Base-by-base conservation (phyloP, 2,329 filamentous ascomycete genomes). In the Xylariaceae sp. region DNA sequence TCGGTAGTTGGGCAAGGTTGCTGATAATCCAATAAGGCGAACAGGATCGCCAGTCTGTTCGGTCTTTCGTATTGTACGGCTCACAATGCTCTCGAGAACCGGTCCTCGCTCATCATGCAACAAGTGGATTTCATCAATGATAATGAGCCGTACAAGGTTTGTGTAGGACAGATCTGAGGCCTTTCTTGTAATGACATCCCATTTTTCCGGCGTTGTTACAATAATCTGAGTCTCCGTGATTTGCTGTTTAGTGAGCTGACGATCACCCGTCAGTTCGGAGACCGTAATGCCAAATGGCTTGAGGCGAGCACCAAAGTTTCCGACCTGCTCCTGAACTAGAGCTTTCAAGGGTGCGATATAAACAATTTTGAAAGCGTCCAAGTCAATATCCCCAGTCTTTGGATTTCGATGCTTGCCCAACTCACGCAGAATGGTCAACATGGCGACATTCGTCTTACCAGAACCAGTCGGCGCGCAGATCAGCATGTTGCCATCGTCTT, bases 151-250 rank as follows among this genome's bases (percentile, higher is more conserved):
- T 22, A 99, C 94, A n/a, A 99, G 81, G 62, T 95, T 95, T 14
- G 91, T 99, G 70, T 99, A 99, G 61, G 90, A 95, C 47, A 94
- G 82, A 66, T 99, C 95, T 1, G 92, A 96, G 6, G 92, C 91
- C 71, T 99, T 99, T 71, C 95, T 84, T 6, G 95, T 99, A 60
- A 99, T 96, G 59, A 99, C 92, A 70, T 99, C 94, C 88, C 90
- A 99, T 73, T 99, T 99, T 71, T 99, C 94, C 17, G 94, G 94
- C 0, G 94, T 99, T 1, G 94, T 99, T 51, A 99, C 91, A 60
- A 99, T 99, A 60, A 99, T 86, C 68, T 99, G 92, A 0, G 94
- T 99, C 63, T 99, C 94, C 1, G 92, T 84, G 56, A 99, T 97
- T 75, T 99, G 94, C 68, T 96, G 90, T 71, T 99, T 99, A 17